Evolutionary conservation across 768 basidiomycete genomes (phyloP), one percentile per base, ranked within the genome.

Genomic region (Crepidotus variabilis): DNA sequence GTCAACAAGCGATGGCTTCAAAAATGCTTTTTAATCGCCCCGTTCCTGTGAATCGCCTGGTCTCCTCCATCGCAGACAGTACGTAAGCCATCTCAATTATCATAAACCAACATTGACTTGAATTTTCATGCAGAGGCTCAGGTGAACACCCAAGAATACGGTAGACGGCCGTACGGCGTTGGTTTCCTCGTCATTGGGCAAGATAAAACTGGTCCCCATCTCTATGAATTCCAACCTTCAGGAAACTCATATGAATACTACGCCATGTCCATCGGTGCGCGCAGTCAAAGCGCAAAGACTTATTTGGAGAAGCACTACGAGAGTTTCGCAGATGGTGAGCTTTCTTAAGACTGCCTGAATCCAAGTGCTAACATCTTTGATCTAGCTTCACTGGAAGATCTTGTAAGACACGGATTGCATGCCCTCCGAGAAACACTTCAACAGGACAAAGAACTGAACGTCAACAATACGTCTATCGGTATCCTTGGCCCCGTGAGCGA

Each of bases 101-200:
- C 36, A 48, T 39, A 45, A 57, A 46, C 36, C 11, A 21, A 13
- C 11, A 51, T n/a, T 35, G 21, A 24, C 36, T 16, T 18, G 20
- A n/a, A 35, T 23, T 48, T 22, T 18, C 39, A 21, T 66, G 6
- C 69, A 96, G 96, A 95, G 84, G 96, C 97, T 0, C 97, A 99
- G 72, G 89, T 94, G 35, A 99, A 98, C 73, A 99, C 97, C 1
- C 96, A 98, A 75, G 92, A 97, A 71, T 98, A 99, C 69, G 97
- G 97, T 55, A 84, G 92, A 60, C 83, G 97, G 54, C 97, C 97
- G 2, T 99, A 99, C 64, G 97, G 97, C 70, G 97, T 99, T 10
- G 97, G 97, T 6, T 96, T 98, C 79, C 88, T 99, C 48, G 96
- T 99, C 60, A 89, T 97, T 61, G 97, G 97, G 9, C 85, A 90